Percentiles rank a stretch among this genome's conserved stretches.
phyloP scores from a whole-genome alignment of 202 grass and related monocot genomes.

The Thinopyrum obtusiflorum region DNA sequence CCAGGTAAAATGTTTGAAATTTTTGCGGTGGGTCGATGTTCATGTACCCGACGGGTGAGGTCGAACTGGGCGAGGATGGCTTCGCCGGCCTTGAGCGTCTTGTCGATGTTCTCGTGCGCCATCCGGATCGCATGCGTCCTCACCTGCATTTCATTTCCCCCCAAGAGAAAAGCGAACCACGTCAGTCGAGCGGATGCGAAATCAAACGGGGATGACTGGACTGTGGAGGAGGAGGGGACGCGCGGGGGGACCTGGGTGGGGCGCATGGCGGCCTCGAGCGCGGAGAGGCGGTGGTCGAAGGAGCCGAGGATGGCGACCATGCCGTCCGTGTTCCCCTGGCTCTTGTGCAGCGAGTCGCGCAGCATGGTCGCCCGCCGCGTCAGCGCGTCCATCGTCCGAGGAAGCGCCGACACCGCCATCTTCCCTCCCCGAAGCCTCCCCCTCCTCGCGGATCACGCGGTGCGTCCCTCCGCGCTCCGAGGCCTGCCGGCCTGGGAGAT shows the following conservation, averaged over 20 bases:
- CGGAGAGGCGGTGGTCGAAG: conserved; percentile 91
- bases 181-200: not conserved
- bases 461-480: not conserved
- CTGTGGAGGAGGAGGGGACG: not conserved
- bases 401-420: conserved; percentile 34
- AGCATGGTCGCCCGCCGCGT: conserved; percentile 40
- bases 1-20: not conserved
- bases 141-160: conserved; percentile 38
- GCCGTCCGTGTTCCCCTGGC: conserved; percentile 71
- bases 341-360: conserved; percentile 60
- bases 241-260: conserved; percentile 57
- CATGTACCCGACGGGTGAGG: conserved; percentile 56
- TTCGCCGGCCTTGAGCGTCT: conserved; percentile 63
- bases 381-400: conserved; percentile 54
- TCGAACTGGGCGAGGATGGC: conserved; percentile 71
- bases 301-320: conserved; percentile 87
- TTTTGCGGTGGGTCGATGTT: not conserved
- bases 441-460: conserved; percentile 11
- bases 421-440: not conserved
- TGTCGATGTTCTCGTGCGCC: conserved; percentile 92
- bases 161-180: not conserved
- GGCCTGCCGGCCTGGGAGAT: conserved; percentile 31
- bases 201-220: not conserved
- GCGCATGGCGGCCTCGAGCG: conserved; percentile 87
- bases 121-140: conserved; percentile 74